Base-by-base conservation (phyloP, 768 basidiomycete species). In the Leccinum broughii region DNA sequence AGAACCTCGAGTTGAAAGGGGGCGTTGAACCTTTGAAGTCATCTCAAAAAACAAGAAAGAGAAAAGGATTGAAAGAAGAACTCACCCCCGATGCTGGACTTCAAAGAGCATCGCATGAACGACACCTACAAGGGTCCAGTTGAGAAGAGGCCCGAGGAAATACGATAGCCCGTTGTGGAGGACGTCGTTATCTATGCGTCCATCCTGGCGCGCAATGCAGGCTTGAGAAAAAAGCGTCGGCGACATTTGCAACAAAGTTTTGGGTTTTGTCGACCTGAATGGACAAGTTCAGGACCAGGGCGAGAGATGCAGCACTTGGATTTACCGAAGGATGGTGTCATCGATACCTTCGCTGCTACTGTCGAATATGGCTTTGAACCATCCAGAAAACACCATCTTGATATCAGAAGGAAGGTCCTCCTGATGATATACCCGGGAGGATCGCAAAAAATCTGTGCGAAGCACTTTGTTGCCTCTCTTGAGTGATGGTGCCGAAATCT, bases 311-410 rank as follows among this genome's bases (percentile, higher is more conserved):
- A 8, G n/a, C 37, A n/a, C 24, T 32, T 37, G 41, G 13, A 54
- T 58, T 64, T 72, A 86, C 87, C 86, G 78, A 26, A 89, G 75
- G 57, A 91, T 89, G 14, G 82, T 85, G 66, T 93, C 92, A 64
- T 93, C 92, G 28, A 93, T 92, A 1, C 92, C 92, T 70, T 93
- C 92, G 63, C 84, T 91, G 60, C 77, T 76, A 53, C 77, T 85
- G 68, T 92, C 90, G 70, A 93, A 93, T 28, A 93, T 76, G 0
- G 89, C 87, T 67, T 90, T 92, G 64, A 81, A 85, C 92, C 92
- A 93, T 9, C 78, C 76, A 35, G 72, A 68, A 62, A 85, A 84
- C 20, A 80, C 78, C 46, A 62, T 61, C 44, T 73, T 66, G 44
- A 84, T 82, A 54, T 83, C 81, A 32, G 63, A 64, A 17, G 78